Evolutionary conservation across 2,329 filamentous ascomycete species (phyloP).

Genomic region (Metarhizium brunneum): DNA sequence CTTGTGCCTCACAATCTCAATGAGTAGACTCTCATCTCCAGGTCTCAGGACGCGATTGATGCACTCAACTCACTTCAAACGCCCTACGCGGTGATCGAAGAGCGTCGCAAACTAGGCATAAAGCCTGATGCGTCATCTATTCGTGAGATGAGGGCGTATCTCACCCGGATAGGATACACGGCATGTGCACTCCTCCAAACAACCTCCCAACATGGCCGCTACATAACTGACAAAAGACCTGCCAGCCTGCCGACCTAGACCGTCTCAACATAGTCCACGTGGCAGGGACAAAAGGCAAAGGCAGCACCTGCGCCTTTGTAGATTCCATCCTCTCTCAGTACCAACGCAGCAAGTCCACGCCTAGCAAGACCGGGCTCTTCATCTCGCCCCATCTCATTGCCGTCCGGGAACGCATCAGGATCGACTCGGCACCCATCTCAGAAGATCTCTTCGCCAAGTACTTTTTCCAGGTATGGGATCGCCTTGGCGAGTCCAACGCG

Average conservation of each 20-base stretch:
- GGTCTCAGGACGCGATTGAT: conserved; percentile 65
- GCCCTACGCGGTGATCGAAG: conserved; percentile 72
- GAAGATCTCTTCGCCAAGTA: conserved; percentile 52
- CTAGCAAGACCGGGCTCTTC: conserved; percentile 50
- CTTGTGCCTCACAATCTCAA: not conserved
- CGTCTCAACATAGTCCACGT: conserved; percentile 61
- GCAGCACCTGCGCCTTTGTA: conserved; percentile 60
- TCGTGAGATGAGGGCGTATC: conserved; percentile 71
- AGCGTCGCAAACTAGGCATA: conserved; percentile 64
- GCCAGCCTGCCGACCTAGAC: conserved; percentile 38
- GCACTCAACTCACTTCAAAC: conserved; percentile 86
- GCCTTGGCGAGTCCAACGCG: conserved; percentile 30
- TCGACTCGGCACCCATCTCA: conserved; percentile 48
- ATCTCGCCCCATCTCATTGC: conserved; percentile 61
- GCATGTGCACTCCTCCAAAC: conserved; percentile 17
- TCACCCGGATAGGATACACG: conserved; percentile 68
- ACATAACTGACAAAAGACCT: not conserved
- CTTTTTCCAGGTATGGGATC: conserved; percentile 61
- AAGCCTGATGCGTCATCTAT: conserved; percentile 61
- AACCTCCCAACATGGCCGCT: not conserved
- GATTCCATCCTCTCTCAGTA: conserved; percentile 51
- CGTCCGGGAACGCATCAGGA: conserved; percentile 57
- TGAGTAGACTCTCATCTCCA: not conserved
- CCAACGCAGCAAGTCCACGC: conserved; percentile 21
- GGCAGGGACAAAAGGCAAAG: conserved; percentile 70